These are phyloP conservation scores for Mycena haematopus DNA, from an alignment of 768 basidiomycete genomes.

Conservation along the genomic window DNA sequence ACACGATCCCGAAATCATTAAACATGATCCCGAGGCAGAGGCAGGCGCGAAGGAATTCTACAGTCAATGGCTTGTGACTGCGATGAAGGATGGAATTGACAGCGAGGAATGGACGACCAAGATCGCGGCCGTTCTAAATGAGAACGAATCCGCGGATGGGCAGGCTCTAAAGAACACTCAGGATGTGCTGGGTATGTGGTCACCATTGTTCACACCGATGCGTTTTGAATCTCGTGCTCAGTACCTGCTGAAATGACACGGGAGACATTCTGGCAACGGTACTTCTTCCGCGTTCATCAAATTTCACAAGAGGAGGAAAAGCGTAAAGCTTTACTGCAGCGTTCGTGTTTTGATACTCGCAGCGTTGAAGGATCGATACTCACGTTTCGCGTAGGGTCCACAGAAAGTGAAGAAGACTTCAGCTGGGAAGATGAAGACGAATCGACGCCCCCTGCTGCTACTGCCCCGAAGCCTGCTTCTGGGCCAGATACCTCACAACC, in stretches of 20 bases:
- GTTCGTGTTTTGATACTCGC: conserved; percentile 43
- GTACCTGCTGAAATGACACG: conserved; percentile 71
- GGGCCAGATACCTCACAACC: conserved; percentile 1
- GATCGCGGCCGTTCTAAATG: conserved; percentile 55
- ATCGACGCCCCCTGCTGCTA: conserved; percentile 17
- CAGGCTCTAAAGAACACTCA: conserved; percentile 56
- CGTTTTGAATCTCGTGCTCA: conserved; percentile 38
- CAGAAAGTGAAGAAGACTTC: conserved; percentile 84
- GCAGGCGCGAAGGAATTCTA: conserved; percentile 60
- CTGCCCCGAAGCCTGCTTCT: conserved; percentile 12
- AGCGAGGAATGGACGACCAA: conserved; percentile 62
- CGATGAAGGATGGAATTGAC: conserved; percentile 61
- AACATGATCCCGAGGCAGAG: conserved; percentile 77
- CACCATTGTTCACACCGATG: conserved; percentile 7
- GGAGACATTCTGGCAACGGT: conserved; percentile 83
- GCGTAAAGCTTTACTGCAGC: conserved; percentile 77
- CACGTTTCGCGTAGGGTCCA: conserved; percentile 48
- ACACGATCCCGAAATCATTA: conserved; percentile 76
- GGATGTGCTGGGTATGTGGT: conserved; percentile 61
- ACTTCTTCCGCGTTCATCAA: conserved; percentile 88
- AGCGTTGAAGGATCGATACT: background rate
- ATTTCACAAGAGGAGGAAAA: conserved; percentile 80
- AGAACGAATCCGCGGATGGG: conserved; percentile 59
- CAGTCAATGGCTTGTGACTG: conserved; percentile 57
- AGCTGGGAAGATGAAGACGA: conserved; percentile 97